Evolutionary conservation across 176 grass and related monocot genomes (phyloP).

Genomic region (Secale cereale): DNA sequence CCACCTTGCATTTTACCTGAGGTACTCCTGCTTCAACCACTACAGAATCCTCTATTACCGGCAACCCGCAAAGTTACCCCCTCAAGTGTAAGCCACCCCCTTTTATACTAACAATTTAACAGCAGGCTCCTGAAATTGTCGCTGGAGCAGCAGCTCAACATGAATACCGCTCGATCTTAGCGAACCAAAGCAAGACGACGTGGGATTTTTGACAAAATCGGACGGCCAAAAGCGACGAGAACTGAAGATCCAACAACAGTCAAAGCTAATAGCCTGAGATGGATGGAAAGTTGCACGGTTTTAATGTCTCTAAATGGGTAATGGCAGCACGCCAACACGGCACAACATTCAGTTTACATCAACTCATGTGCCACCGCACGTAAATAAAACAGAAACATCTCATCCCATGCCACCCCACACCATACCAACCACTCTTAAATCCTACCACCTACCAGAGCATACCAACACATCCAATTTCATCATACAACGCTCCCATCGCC

Average conservation of each 20-base stretch:
- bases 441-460: conserved; percentile 39
- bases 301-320: no score
- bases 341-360: conserved; percentile 14
- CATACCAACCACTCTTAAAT: conserved; percentile 39
- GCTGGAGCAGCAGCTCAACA: no score
- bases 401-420: conserved; percentile 20
- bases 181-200: no score
- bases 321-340: background rate
- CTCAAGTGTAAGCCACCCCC: background rate
- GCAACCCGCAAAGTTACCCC: background rate
- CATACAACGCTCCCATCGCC: conserved; percentile 28
- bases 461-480: conserved; percentile 35
- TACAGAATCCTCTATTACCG: conserved; percentile 4
- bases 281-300: no score
- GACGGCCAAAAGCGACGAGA: no score
- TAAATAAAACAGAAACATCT: conserved; percentile 18
- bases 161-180: no score
- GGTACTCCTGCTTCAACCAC: background rate
- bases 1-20: background rate
- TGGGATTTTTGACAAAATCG: no score
- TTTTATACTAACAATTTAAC: background rate
- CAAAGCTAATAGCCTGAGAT: no score
- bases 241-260: no score
- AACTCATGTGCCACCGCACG: background rate
- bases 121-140: no score